A percentile compares a stretch with the other conserved stretches of the same genome.
Conservation (phyloP, 2,329 filamentous ascomycete species). For the Sclerotiophoma versabilis region DNA sequence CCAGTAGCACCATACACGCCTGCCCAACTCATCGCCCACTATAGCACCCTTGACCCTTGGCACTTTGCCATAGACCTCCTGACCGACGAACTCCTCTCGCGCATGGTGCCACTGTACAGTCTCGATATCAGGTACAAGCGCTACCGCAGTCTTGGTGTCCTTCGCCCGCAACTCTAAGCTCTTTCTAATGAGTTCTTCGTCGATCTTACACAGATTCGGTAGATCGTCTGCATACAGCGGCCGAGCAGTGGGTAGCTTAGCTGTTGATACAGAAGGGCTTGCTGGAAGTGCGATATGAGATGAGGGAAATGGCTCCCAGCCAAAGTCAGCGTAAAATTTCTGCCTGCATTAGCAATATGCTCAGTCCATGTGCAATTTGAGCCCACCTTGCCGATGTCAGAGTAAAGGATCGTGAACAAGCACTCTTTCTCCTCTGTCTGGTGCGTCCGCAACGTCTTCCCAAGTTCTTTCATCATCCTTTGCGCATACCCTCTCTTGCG, state of each 20-base stretch:
- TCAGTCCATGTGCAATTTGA: slow-evolving; percentile 56
- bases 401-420: slow-evolving; percentile 81
- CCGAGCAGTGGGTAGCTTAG: slow-evolving; percentile 35
- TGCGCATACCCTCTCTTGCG: slow-evolving; percentile 78
- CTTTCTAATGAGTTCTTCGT: slow-evolving; percentile 68
- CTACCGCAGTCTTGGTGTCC: slow-evolving; percentile 62
- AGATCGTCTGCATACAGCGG: slow-evolving; percentile 68
- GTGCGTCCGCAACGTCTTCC: slow-evolving; percentile 60
- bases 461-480: slow-evolving; percentile 78
- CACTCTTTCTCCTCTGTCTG: slow-evolving; percentile 53
- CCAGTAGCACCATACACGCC: slow-evolving; percentile 78
- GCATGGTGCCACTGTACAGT: slow-evolving; percentile 79
- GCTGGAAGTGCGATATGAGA: slow-evolving; percentile 63
- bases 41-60: slow-evolving; percentile 76
- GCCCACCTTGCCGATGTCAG: slow-evolving; percentile 73
- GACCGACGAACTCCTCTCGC: slow-evolving; percentile 79
- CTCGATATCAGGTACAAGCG: slow-evolving; percentile 71
- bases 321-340: slow-evolving; percentile 76
- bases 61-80: slow-evolving; percentile 64
- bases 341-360: slow-evolving; percentile 72
- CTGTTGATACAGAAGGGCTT: slow-evolving; percentile 2
- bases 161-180: slow-evolving; percentile 55
- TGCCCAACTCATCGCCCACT: slow-evolving; percentile 58
- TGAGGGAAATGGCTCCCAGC: slow-evolving; percentile 79
- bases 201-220: slow-evolving; percentile 65